These are phyloP conservation scores for Chytriomyces sp. DNA, from an alignment of 192 early-diverging fungal species.

Conservation along the genomic window DNA sequence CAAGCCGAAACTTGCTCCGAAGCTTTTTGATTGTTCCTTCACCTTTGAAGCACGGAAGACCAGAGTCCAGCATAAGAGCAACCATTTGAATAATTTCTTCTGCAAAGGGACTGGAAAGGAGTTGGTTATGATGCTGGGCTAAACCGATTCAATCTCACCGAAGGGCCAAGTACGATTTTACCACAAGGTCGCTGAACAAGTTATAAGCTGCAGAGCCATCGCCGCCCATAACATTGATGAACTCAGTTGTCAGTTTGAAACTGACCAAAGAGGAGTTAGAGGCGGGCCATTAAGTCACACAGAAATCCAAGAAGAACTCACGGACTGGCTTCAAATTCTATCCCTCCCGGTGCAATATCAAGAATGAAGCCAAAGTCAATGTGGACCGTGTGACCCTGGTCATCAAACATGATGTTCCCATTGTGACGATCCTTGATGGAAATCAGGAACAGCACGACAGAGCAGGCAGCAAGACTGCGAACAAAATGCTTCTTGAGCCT, in stretches of 20 bases:
- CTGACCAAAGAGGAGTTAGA: background rate
- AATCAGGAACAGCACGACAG: constrained; percentile 88
- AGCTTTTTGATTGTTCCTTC: constrained; percentile 85
- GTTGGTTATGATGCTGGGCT: background rate
- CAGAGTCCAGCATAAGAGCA: constrained; percentile 90
- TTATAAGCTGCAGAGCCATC: constrained; percentile 77
- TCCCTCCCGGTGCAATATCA: constrained; percentile 97
- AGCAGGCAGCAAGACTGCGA: constrained; percentile 92
- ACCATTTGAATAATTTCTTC: constrained; percentile 91
- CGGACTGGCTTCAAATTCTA: constrained; percentile 91
- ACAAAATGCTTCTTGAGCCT: constrained; percentile 93
- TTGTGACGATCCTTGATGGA: constrained; percentile 99
- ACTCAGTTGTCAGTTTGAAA: constrained; percentile 75
- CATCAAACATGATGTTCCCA: constrained; percentile 99
- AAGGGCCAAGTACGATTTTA: constrained; percentile 89
- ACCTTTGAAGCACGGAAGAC: constrained; percentile 93
- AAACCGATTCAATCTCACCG: constrained; percentile 34
- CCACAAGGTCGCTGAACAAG: constrained; percentile 85
- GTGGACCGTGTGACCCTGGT: constrained; percentile 94
- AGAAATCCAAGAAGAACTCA: constrained; percentile 46
- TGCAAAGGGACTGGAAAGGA: constrained; percentile 74
- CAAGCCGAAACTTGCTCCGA: constrained; percentile 83
- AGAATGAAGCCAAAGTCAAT: constrained; percentile 99
- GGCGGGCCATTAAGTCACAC: background rate
- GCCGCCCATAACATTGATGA: constrained; percentile 97